Evolutionary conservation across 1,139 yeast species (phyloP).

Genomic region (Spathaspora jeffriesii): DNA sequence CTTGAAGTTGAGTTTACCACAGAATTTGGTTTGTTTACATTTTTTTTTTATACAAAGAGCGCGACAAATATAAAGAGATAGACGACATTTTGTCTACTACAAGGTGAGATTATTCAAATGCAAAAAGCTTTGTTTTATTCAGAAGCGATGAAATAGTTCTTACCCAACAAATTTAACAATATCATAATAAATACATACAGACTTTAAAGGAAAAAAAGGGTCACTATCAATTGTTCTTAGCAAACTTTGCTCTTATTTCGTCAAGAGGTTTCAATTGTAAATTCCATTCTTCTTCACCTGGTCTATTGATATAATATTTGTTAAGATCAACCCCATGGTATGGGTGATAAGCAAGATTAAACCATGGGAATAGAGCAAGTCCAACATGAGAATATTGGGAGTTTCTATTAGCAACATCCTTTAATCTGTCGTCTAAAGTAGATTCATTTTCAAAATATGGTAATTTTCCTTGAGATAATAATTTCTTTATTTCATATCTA

Average conservation of each 20-base stretch:
- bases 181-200: constrained; percentile 2
- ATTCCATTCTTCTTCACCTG: constrained; percentile 54
- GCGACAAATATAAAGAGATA: background rate
- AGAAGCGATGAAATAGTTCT: background rate
- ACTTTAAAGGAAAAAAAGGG: constrained; percentile 5
- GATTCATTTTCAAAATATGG: constrained; percentile 67
- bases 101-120: background rate
- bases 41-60: background rate
- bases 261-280: constrained; percentile 46
- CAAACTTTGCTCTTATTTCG: constrained; percentile 46
- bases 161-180: background rate
- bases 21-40: constrained; percentile 3
- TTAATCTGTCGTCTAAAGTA: constrained; percentile 65
- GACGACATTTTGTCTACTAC: constrained; percentile 1
- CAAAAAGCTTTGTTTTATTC: constrained; percentile 1
- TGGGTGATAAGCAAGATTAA: constrained; percentile 79
- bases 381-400: constrained; percentile 71
- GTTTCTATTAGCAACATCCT: constrained; percentile 78
- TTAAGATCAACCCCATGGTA: constrained; percentile 78
- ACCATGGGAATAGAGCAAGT: constrained; percentile 75
- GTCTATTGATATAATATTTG: constrained; percentile 68
- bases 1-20: constrained; percentile 1
- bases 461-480: constrained; percentile 64
- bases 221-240: constrained; percentile 16
- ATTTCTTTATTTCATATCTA: constrained; percentile 70